Evolutionary conservation across 23 red algal species (phyloP).

Genomic region (Chondrus crispus): DNA sequence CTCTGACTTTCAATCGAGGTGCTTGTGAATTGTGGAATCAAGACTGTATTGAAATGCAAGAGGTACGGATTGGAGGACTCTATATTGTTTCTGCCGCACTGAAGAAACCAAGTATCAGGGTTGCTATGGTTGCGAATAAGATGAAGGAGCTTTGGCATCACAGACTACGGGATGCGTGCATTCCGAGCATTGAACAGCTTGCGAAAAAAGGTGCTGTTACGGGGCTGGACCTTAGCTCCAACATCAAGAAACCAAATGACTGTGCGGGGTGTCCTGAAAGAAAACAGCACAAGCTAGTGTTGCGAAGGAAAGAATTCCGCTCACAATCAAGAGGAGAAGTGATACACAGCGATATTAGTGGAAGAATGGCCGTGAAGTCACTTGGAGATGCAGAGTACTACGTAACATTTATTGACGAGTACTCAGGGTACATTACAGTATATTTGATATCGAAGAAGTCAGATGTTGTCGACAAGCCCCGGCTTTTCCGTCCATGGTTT

Average conservation of each 20-base stretch:
- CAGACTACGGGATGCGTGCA: background rate
- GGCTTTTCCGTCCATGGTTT: background rate
- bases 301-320: background rate
- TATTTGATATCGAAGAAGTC: background rate
- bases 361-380: background rate
- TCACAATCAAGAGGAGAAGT: background rate
- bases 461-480: background rate
- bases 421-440: background rate
- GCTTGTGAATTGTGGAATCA: no score
- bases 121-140: background rate
- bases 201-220: background rate
- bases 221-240: background rate
- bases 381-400: background rate
- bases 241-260: background rate
- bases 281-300: background rate
- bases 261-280: background rate
- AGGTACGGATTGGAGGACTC: no score
- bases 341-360: background rate
- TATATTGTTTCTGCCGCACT: no score
- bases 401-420: background rate
- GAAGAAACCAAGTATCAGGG: no score
- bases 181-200: background rate
- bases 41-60: no score
- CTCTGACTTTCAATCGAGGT: no score
- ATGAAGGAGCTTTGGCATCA: background rate